phyloP scores from a whole-genome alignment of 1,284 basidiomycete genomes.

The Stygiomarasmius scandens region DNA sequence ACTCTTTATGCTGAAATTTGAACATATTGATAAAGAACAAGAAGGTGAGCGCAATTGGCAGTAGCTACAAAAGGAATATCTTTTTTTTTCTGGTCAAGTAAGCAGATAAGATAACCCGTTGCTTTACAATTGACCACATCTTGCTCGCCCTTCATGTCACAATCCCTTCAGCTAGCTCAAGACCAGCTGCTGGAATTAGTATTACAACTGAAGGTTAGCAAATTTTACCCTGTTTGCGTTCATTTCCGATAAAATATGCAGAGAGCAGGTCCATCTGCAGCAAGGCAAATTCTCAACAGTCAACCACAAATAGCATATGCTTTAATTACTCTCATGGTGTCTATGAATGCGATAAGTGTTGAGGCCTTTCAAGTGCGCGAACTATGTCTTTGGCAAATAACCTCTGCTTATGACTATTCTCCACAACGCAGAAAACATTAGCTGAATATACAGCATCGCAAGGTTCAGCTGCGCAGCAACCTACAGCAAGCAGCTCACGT shows the following conservation, averaged over 20 bases:
- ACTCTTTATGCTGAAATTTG: too few species aligned
- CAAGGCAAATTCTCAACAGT: conserved; percentile 64
- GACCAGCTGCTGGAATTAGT: background rate
- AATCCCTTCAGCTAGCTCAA: background rate
- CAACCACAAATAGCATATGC: conserved; percentile 78
- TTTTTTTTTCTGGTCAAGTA: too few species aligned
- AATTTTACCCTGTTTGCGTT: background rate
- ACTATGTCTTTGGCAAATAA: too few species aligned
- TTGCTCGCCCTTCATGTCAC: background rate
- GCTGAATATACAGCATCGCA: conserved; percentile 30
- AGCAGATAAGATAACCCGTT: too few species aligned
- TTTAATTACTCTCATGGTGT: conserved; percentile 73
- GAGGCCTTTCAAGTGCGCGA: conserved; percentile 66
- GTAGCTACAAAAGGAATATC: too few species aligned
- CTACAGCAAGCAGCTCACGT: conserved; percentile 21
- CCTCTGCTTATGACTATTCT: too few species aligned
- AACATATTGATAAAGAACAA: too few species aligned
- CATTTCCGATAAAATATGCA: conserved; percentile 25
- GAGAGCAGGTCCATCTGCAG: conserved; percentile 75
- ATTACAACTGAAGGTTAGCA: background rate
- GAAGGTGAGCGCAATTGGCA: too few species aligned
- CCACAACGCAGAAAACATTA: conserved; percentile 39
- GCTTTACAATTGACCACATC: too few species aligned
- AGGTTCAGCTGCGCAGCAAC: background rate
- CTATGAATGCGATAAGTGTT: conserved; percentile 70